These are phyloP conservation scores for Leccinum ponderosum DNA, from an alignment of 1,284 basidiomycete genomes.

Conservation along the genomic window DNA sequence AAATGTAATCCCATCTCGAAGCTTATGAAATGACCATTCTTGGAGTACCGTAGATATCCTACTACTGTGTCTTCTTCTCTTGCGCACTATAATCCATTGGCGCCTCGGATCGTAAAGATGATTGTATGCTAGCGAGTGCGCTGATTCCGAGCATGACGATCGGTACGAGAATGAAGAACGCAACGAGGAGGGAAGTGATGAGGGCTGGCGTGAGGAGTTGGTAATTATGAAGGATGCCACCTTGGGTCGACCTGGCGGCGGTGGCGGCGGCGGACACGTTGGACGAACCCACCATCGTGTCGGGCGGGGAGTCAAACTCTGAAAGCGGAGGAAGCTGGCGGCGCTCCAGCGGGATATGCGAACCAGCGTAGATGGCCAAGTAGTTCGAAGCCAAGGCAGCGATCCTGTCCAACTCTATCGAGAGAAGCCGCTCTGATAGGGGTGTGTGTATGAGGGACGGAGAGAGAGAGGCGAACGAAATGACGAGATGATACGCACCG, in stretches of 20 bases:
- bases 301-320: slow-evolving; percentile 28
- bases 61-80: slow-evolving; percentile 79
- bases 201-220: slow-evolving; percentile 81
- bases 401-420: slow-evolving; percentile 48
- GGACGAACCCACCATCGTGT: slow-evolving; percentile 13
- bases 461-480: neutral
- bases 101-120: slow-evolving; percentile 58
- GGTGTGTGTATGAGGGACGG: neutral
- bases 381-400: slow-evolving; percentile 54
- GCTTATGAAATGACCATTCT: slow-evolving; percentile 21
- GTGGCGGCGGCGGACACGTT: slow-evolving; percentile 29
- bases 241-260: slow-evolving; percentile 35
- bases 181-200: slow-evolving; percentile 68
- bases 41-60: slow-evolving; percentile 6
- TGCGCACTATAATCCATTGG: slow-evolving; percentile 68
- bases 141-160: slow-evolving; percentile 65
- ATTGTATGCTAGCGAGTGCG: slow-evolving; percentile 77
- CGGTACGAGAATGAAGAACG: slow-evolving; percentile 73
- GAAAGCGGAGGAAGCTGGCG: slow-evolving; percentile 38
- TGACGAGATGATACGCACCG: slow-evolving; percentile 42
- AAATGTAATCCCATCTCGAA: slow-evolving; percentile 26
- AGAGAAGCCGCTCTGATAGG: slow-evolving; percentile 42
- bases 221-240: slow-evolving; percentile 72
- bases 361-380: slow-evolving; percentile 65
- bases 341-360: slow-evolving; percentile 37